phyloP scores from a whole-genome alignment of 2,329 filamentous ascomycete genomes.

The Chaetomiaceae sp. region DNA sequence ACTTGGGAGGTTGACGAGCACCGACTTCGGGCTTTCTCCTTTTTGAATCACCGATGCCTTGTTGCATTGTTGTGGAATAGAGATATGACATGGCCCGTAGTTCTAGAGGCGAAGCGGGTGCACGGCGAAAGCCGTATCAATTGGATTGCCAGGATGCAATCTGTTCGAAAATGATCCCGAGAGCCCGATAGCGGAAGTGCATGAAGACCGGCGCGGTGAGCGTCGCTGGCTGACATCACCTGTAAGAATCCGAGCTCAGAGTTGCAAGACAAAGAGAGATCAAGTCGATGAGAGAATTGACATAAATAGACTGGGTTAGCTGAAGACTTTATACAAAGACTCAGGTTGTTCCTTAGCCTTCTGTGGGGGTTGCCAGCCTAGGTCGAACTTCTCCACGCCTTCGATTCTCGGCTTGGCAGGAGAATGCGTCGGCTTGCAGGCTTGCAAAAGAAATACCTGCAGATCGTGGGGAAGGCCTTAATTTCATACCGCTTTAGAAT shows the following conservation, averaged over 20 bases:
- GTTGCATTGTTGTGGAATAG: not conserved
- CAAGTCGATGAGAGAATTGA: not conserved
- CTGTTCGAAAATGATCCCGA: not conserved
- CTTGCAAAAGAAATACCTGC: no score
- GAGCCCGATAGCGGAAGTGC: constrained; percentile 12
- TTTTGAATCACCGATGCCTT: constrained; percentile 8
- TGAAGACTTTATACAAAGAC: not conserved
- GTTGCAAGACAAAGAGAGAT: not conserved
- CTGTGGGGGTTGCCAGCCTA: not conserved
- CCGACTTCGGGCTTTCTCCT: constrained; percentile 24
- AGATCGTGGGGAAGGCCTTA: no score
- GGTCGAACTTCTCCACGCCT: not conserved
- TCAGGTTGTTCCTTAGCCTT: not conserved
- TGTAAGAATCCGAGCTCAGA: not conserved
- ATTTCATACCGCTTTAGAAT: no score
- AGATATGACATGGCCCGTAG: constrained; percentile 17
- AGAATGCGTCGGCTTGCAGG: no score
- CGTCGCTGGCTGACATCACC: not conserved
- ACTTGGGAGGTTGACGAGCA: not conserved
- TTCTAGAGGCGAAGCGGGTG: not conserved
- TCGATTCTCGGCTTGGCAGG: not conserved
- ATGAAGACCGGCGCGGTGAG: no score
- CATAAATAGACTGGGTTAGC: not conserved
- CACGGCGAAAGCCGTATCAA: not conserved
- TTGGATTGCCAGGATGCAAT: not conserved